Base-by-base conservation (phyloP, 106 monocot species). In the Acorus gramineus region DNA sequence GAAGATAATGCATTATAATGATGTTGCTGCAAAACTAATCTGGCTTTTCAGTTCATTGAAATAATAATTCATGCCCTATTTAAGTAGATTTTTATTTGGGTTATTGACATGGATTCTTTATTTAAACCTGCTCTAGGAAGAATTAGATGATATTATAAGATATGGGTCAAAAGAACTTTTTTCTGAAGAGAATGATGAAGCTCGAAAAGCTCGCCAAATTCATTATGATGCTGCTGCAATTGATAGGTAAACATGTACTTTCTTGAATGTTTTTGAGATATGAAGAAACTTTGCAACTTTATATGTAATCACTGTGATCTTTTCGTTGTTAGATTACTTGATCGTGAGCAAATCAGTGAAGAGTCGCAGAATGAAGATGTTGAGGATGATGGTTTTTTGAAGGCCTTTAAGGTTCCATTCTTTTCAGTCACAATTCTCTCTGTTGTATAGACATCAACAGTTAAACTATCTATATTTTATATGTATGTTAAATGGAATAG, bases 141-240 rank as follows among this genome's bases (percentile, higher is more conserved):
- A 98, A 66, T 68, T 98, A 64, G 92, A 98, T 81, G 98, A 98
- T 70, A 98, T 98, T 53, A 98, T 98, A 73, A 80, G 92, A 69
- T 88, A 92, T 71, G 98, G 98, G 4, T 92, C 98, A 56, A 98
- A 91, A 70, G 98, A 98, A 53, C 70, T 98, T 66, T 98, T 98
- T 81, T 69, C 77, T 71, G 88, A 92, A 68, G 98, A 98, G 57
- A 74, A 72, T 69, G 90, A 95, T 69, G 98, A 87, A 80, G 79
- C 73, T 69, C 79, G 86, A 53, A 91, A 92, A 77, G 62, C 91
- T 72, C 85, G 92, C 14, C 98, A 98, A 68, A 98, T 98, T 76
- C 98, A 98, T 64, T 98, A 98, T 71, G 98, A 98, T 78, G 92
- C 85, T 79, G 74, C 79, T 59, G 92, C 98, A 57, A 92, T 98